A percentile compares a stretch with the other conserved stretches of the same genome.
These are phyloP conservation scores for Macadamia integrifolia DNA, from an alignment of 164 flowering plant genomes.

Conservation along the genomic window DNA sequence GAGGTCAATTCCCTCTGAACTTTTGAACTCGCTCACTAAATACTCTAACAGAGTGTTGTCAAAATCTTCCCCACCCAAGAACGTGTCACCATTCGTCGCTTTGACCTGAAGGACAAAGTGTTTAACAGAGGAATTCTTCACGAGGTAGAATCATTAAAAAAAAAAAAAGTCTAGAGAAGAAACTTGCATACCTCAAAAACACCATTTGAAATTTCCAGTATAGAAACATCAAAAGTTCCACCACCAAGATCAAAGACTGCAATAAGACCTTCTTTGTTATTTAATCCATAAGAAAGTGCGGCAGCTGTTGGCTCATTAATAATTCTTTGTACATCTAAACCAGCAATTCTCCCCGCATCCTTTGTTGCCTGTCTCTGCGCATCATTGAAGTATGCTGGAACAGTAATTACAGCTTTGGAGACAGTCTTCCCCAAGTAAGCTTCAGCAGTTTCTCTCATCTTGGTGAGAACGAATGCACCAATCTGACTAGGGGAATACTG, in stretches of 20 bases:
- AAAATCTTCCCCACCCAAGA: constrained; percentile 73
- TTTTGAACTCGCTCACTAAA: constrained; percentile 57
- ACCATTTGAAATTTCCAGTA: constrained; percentile 62
- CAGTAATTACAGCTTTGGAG: constrained; percentile 60
- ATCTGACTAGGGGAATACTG: constrained; percentile 67
- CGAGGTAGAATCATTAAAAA: neutral
- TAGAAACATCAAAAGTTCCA: constrained; percentile 77
- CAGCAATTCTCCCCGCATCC: constrained; percentile 75
- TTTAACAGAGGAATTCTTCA: neutral
- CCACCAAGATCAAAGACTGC: constrained; percentile 80
- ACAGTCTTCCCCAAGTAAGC: constrained; percentile 55
- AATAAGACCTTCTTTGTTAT: constrained; percentile 60
- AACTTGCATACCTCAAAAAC: constrained; percentile 51
- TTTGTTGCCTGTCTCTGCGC: constrained; percentile 76
- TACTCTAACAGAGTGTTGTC: constrained; percentile 56
- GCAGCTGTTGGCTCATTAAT: constrained; percentile 84
- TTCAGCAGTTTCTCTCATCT: constrained; percentile 78
- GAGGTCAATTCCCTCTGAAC: constrained; percentile 53
- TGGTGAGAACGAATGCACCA: constrained; percentile 64
- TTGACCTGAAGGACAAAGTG: constrained; percentile 39
- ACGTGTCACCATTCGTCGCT: constrained; percentile 82
- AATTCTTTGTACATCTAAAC: constrained; percentile 60
- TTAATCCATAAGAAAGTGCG: constrained; percentile 67
- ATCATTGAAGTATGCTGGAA: constrained; percentile 72
- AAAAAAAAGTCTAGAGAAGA: neutral